phyloP scores from a whole-genome alignment of 345 rosid species.

The Clarkia xantiana region DNA sequence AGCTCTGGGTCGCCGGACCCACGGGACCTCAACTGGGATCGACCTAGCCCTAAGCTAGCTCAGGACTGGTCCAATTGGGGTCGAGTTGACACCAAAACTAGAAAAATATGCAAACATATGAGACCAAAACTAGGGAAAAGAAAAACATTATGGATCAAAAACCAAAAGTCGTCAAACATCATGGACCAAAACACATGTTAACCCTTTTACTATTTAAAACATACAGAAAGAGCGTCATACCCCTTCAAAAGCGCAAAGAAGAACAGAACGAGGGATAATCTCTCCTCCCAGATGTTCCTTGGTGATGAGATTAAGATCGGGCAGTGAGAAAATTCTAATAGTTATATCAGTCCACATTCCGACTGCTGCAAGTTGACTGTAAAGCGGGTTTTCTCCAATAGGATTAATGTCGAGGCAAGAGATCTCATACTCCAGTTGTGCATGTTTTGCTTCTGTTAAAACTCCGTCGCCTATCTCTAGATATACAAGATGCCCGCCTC shows the following conservation, averaged over 20 bases:
- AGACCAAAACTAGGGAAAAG: no score
- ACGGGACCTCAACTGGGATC: no score
- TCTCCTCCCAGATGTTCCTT: conserved; percentile 89
- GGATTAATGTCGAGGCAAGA: conserved; percentile 94
- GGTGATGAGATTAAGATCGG: conserved; percentile 66
- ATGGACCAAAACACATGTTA: no score
- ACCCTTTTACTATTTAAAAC: background rate
- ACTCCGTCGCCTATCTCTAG: conserved; percentile 78
- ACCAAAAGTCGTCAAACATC: no score
- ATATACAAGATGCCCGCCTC: conserved; percentile 87
- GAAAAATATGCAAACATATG: no score
- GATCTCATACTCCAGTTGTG: conserved; percentile 66
- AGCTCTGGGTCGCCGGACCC: no score
- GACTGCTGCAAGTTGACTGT: conserved; percentile 83
- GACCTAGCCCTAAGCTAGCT: no score
- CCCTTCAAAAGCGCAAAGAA: conserved; percentile 90
- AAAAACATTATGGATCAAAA: no score
- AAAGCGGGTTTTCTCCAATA: conserved; percentile 55
- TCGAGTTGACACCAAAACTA: no score
- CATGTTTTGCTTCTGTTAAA: conserved; percentile 56
- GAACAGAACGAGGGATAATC: conserved; percentile 88
- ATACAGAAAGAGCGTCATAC: conserved; percentile 26
- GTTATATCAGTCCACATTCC: conserved; percentile 99
- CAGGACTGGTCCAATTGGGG: no score
- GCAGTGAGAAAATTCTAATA: conserved; percentile 69